Evolutionary conservation across 345 rosid species (phyloP), one percentile per base, ranked within the genome.

Genomic region (Salix udensis): DNA sequence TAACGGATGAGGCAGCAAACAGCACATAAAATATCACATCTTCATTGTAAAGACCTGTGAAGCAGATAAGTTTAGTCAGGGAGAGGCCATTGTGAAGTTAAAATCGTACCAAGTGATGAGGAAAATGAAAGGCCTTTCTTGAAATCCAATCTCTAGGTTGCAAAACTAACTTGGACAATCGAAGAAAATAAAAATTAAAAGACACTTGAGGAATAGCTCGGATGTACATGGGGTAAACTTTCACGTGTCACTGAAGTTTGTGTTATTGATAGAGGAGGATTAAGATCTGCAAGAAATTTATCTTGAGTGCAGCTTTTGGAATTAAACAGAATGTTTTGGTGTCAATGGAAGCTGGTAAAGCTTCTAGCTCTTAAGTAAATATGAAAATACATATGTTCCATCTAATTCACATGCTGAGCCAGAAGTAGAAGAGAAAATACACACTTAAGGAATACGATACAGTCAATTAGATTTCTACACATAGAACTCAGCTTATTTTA

Each of bases 11-110:
- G 30, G 75, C 79, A 5, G 80, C 78, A 73, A 82, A 62, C 61
- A 86, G 76, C 73, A 80, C 80, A 74, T 81, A 77, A 76, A 74
- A 61, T 67, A 70, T 73, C 75, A 72, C 66, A 64, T 77, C 76
- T 34, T 86, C 84, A 40, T 71, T 55, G 79, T 82, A 86, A 42
- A 85, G 87, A 80, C 92, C 97, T 91, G 89, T 81, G 3, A 81
- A 76, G 72, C 66, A 40, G 6, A 74, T 55, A 62, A 61, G 11
- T 24, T 19, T n/a, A 26, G 69, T 81, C 69, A 37, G 65, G 21
- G 50, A n/a, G 50, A 28, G 61, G 68, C 34, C 44, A 68, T 1
- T 15, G 23, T 52, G 72, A 58, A 65, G 44, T 21, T 14, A 28
- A 44, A 42, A 15, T 14, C 30, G 4, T 71, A 2, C 6, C 40